Evolutionary conservation across 345 rosid genomes (phyloP).

Genomic region (Lumnitzera littorea): DNA sequence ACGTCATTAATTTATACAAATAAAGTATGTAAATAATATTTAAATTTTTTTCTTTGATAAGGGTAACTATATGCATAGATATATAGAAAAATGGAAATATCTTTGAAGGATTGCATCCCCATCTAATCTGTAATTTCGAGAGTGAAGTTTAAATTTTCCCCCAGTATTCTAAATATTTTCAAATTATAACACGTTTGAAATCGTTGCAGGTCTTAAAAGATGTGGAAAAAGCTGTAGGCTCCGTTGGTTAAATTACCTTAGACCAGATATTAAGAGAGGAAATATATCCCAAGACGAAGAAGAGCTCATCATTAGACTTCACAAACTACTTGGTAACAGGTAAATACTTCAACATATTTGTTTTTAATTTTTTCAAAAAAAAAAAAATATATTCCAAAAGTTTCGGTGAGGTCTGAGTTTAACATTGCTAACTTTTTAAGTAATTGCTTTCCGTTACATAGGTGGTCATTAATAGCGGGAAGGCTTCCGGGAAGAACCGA

Average conservation of each 20-base stretch:
- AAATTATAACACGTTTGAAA: no score
- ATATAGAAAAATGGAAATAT: no score
- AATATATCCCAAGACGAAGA: constrained; percentile 18
- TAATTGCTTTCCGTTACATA: not conserved
- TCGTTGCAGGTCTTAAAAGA: constrained; percentile 11
- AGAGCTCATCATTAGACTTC: constrained; percentile 20
- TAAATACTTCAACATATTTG: not conserved
- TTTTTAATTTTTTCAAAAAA: not conserved
- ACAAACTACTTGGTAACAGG: constrained; percentile 16
- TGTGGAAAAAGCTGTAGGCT: constrained; percentile 20
- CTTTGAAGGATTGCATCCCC: not conserved
- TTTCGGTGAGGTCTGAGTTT: not conserved
- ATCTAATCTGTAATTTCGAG: no score
- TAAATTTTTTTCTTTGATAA: no score
- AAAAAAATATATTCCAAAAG: no score
- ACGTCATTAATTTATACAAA: no score
- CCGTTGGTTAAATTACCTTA: constrained; percentile 18
- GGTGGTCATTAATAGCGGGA: constrained; percentile 15
- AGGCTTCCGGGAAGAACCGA: constrained; percentile 19
- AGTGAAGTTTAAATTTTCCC: no score
- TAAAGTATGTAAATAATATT: no score
- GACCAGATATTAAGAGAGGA: constrained; percentile 16
- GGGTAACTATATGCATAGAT: no score
- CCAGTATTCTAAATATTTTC: no score
- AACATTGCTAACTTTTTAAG: no score